Evolutionary conservation across 768 basidiomycete genomes (phyloP).

Genomic region (Agrocybe pediades): DNA sequence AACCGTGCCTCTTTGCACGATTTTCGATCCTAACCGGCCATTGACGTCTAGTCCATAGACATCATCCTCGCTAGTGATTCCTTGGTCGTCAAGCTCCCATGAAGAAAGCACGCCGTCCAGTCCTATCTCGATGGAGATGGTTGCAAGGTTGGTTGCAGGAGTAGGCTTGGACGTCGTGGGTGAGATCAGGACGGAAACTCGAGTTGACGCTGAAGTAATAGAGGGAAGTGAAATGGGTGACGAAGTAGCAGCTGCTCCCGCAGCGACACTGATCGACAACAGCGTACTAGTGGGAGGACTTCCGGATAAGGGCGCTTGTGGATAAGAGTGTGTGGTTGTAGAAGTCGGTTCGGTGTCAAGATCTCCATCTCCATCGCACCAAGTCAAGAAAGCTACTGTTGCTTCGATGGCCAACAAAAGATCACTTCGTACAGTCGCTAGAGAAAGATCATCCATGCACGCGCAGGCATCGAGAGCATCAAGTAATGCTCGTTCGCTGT

Average conservation of each 20-base stretch:
- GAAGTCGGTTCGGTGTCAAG: not conserved
- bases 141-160: not conserved
- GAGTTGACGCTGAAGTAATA: not conserved
- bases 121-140: not conserved
- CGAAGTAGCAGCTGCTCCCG: not conserved
- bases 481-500: not conserved
- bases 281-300: not conserved
- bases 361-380: not conserved
- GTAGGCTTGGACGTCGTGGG: not conserved
- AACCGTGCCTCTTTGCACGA: not conserved
- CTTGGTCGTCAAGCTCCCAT: not conserved
- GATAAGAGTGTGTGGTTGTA: not conserved
- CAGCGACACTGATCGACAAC: not conserved
- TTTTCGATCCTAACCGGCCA: constrained; percentile 23
- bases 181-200: not conserved
- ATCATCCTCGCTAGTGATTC: not conserved
- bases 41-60: constrained; percentile 22
- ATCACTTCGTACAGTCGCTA: not conserved
- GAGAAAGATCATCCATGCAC: not conserved
- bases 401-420: not conserved
- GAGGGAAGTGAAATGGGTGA: not conserved
- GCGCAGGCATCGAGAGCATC: not conserved
- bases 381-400: not conserved
- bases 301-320: not conserved
- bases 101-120: not conserved